Evolutionary conservation across 345 rosid species (phyloP), one percentile per base, ranked within the genome.

Genomic region (Combretum micranthum): DNA sequence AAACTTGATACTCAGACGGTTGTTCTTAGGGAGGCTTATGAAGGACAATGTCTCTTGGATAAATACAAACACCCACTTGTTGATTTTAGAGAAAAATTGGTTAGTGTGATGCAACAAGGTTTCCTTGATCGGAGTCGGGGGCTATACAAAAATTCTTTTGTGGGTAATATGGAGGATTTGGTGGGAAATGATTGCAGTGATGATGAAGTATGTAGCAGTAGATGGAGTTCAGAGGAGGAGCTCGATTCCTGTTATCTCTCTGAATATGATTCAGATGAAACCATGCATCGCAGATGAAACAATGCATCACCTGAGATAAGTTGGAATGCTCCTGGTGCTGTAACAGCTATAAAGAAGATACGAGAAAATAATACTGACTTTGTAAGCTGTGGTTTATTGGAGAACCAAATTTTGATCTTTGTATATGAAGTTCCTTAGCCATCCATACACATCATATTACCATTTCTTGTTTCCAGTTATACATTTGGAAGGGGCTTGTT

Each of bases 1-100:
- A 83, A 79, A 63, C 63, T 74, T 46, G 81, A 78, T 63, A 81
- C 90, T 13, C 90, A 85, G 71, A 87, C 88, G 22, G 80, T 90
- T 51, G 71, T 90, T 42, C 96, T 90, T 39, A 69, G 88, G 69
- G 96, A 87, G 74, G 89, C 84, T 4, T 90, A 85, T 42, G 83
- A 83, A 42, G 64, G 70, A 49, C 74, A 63, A 26, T 55, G 55
- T 56, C 90, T 85, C 15, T 17, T 80, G 62, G 72, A 74, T 39
- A 79, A 73, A 20, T 32, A 32, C 10, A 32, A 32, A 5, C 87
- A 85, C 44, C 96, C 89, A 18, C 74, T 83, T 1, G 75, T 78
- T 53, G 76, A 74, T 23, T 54, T 75, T 17, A 74, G 89, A 63
- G 83, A 72, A 50, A 72, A 66, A 51, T 75, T 71, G 45, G 80